Evolutionary conservation across 129 eudicot species (phyloP).

Genomic region (Escallonia rubra): DNA sequence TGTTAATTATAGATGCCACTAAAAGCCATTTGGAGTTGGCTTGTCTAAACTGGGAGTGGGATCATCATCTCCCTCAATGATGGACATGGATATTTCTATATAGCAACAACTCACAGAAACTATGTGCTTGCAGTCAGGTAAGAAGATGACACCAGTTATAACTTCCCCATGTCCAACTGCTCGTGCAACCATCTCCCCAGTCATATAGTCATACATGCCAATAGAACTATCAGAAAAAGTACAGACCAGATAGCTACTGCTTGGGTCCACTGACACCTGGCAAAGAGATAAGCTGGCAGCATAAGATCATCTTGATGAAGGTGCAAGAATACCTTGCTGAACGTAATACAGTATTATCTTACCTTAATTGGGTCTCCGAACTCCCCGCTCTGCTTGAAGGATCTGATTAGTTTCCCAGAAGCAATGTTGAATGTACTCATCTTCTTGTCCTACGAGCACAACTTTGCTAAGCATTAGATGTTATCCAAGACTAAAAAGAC

Average conservation of each 20-base stretch:
- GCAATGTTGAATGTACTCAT: constrained; percentile 43
- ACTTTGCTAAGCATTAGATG: not conserved
- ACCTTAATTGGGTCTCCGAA: constrained; percentile 59
- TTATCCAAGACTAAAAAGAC: not conserved
- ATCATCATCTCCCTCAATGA: no score
- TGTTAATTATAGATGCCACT: no score
- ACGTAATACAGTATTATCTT: constrained; percentile 6
- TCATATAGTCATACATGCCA: constrained; percentile 50
- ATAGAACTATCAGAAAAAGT: constrained; percentile 52
- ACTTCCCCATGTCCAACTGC: constrained; percentile 60
- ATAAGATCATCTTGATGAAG: constrained; percentile 10
- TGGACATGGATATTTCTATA: no score
- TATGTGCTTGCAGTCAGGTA: constrained; percentile 74
- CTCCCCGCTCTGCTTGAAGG: constrained; percentile 44
- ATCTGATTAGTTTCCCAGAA: constrained; percentile 43
- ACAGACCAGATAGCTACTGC: constrained; percentile 68
- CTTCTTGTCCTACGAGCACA: constrained; percentile 57
- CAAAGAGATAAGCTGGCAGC: constrained; percentile 19
- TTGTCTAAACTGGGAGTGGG: no score
- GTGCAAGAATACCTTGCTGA: constrained; percentile 1
- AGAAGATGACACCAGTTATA: constrained; percentile 52
- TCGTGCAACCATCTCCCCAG: constrained; percentile 60
- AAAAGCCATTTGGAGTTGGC: no score
- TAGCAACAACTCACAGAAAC: constrained; percentile 52
- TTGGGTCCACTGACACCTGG: constrained; percentile 60